These are phyloP conservation scores for Clonostachys solani DNA, from an alignment of 2,329 filamentous ascomycete species.

Conservation along the genomic window DNA sequence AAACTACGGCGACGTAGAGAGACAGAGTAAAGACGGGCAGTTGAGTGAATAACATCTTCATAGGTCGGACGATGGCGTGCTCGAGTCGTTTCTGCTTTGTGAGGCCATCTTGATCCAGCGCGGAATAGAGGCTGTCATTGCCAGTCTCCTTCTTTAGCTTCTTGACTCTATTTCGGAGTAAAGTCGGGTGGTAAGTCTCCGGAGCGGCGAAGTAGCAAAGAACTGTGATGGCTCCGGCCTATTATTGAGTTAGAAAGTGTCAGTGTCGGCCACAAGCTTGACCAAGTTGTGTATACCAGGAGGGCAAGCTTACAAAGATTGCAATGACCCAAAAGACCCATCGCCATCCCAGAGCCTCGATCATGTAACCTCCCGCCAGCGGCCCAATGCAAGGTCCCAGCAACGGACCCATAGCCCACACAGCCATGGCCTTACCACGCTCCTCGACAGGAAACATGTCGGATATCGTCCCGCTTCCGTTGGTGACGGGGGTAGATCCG, in stretches of 20 bases:
- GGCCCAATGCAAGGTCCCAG: conserved; percentile 29
- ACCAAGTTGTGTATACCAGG: neutral
- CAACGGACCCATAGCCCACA: conserved; percentile 50
- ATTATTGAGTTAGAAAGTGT: conserved; percentile 2
- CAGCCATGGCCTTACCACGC: conserved; percentile 40
- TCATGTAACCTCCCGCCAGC: conserved; percentile 54
- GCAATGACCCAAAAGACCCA: conserved; percentile 61
- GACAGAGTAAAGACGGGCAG: conserved; percentile 38
- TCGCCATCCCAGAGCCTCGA: conserved; percentile 54
- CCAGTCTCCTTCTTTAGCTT: conserved; percentile 29
- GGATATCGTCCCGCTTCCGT: conserved; percentile 45
- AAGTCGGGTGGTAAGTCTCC: conserved; percentile 29
- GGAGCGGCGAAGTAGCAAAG: conserved; percentile 20
- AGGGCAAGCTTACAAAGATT: conserved; percentile 31
- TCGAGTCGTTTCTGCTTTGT: conserved; percentile 24
- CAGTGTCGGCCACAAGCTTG: neutral
- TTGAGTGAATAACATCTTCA: conserved; percentile 45
- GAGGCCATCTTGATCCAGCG: conserved; percentile 31
- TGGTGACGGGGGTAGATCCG: conserved; percentile 47
- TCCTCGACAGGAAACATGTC: conserved; percentile 24
- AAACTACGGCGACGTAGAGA: conserved; percentile 45
- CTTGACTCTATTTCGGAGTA: conserved; percentile 29
- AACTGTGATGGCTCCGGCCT: conserved; percentile 19
- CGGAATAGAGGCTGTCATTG: conserved; percentile 34
- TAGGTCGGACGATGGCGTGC: conserved; percentile 32